Evolutionary conservation across 2,329 filamentous ascomycete species (phyloP), one percentile per base, ranked within the genome.

Genomic region (Parasarocladium wereldwijsianum): DNA sequence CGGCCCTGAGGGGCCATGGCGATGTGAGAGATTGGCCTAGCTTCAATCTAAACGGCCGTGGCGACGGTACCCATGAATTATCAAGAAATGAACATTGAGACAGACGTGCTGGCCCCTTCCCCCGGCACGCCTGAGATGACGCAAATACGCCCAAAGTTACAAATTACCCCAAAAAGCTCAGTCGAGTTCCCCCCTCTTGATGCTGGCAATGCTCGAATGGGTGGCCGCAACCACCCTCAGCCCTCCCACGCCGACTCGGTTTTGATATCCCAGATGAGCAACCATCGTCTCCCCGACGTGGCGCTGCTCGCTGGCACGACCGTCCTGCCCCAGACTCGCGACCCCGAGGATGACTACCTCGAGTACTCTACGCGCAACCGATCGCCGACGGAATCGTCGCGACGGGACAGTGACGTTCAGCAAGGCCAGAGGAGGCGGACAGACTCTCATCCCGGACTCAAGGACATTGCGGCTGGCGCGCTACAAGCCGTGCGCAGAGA

Each of bases 261-360:
- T 38, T 62, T 87, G 50, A 64, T 87, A 38, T 54, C 58, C 34
- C 60, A 64, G 49, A 64, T 86, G 57, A 69, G 59, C 41, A 68
- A 61, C 45, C 70, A 73, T 43, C 71, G 72, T 44, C 60, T 61
- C 40, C 72, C 68, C 29, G 74, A 84, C 29, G 66, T 83, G 44
- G 74, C 75, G 34, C 55, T 54, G 39, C 47, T 55, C 44, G 76
- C 70, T 34, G 66, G 62, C 38, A 54, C 57, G n/a, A 13, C 20
- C 11, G 20, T 22, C 37, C 48, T 62, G 38, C 60, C 67, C 14
- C 55, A 80, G 27, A 58, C 62, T 14, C 55, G 53, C 3, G 58
- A 56, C 33, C 46, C 52, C 32, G 52, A 57, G 32, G 57, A 57
- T 10, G 54, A 60, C 26, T 55, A 58, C 37, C 57, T 60, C 36